These are phyloP conservation scores for Teunomyces barrocoloradensis DNA, from an alignment of 805 yeast species.

Conservation along the genomic window DNA sequence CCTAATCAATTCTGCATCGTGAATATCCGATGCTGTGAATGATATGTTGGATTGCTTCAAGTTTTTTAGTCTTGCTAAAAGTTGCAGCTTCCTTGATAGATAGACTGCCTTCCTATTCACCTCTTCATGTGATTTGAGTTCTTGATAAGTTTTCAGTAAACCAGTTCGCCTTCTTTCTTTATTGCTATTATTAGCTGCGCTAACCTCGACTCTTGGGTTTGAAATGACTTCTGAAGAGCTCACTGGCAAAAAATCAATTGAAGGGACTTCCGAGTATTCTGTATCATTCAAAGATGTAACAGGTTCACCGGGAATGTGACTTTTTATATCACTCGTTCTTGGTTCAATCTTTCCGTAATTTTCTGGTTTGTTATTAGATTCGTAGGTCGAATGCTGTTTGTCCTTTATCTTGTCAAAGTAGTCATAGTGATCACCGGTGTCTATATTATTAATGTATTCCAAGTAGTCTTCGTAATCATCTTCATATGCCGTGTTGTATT, in stretches of 20 bases:
- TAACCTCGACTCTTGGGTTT: conserved; percentile 11
- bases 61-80: conserved; percentile 23
- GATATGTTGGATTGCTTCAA: conserved; percentile 25
- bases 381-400: neutral
- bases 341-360: conserved; percentile 5
- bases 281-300: neutral
- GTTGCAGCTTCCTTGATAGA: conserved; percentile 18
- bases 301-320: neutral
- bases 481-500: conserved; percentile 4
- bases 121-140: conserved; percentile 17
- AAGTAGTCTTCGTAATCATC: conserved; percentile 22
- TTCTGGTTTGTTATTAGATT: conserved; percentile 6
- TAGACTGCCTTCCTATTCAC: conserved; percentile 19
- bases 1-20: conserved; percentile 28
- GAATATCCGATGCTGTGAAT: conserved; percentile 18
- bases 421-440: conserved; percentile 16
- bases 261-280: neutral
- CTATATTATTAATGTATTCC: conserved; percentile 22
- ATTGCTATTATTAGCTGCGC: conserved; percentile 14
- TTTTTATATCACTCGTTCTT: conserved; percentile 12
- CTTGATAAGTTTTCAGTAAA: conserved; percentile 13
- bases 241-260: neutral
- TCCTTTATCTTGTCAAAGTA: conserved; percentile 9
- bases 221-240: conserved; percentile 4
- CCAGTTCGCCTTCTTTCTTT: conserved; percentile 24